Percentiles rank a stretch among this genome's conserved stretches.
These are phyloP conservation scores for Pinus albicaulis DNA, from an alignment of 75 land plant species.

Conservation along the genomic window DNA sequence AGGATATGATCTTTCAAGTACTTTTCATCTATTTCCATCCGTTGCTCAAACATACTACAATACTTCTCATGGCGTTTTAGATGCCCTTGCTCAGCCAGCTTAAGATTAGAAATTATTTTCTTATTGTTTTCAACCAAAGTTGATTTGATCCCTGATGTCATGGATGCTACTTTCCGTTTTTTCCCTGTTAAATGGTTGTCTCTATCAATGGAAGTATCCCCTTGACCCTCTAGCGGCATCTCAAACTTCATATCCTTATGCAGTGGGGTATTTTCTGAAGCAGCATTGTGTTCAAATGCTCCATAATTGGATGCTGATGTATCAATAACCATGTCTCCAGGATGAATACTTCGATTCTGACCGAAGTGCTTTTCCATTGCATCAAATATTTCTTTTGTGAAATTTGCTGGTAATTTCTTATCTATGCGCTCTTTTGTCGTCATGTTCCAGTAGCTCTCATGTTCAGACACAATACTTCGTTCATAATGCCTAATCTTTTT, in stretches of 20 bases:
- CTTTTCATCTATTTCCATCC: slow-evolving; percentile 10
- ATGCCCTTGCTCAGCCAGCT: slow-evolving; percentile 10
- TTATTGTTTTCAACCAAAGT: slow-evolving; percentile 7
- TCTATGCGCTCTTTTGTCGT: slow-evolving; percentile 10
- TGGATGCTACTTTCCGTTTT: not conserved
- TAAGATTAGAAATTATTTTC: slow-evolving; percentile 2
- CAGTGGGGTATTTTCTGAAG: not conserved
- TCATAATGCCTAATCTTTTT: slow-evolving; percentile 18
- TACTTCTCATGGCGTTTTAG: slow-evolving; percentile 9
- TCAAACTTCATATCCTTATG: not conserved
- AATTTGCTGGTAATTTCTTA: slow-evolving; percentile 9
- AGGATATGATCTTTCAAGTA: slow-evolving; percentile 5
- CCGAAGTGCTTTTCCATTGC: slow-evolving; percentile 15
- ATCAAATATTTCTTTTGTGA: slow-evolving; percentile 5
- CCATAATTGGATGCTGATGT: slow-evolving; percentile 5
- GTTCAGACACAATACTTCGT: slow-evolving; percentile 5
- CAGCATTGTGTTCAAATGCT: slow-evolving; percentile 3
- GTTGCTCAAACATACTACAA: slow-evolving; percentile 8
- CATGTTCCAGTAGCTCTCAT: slow-evolving; percentile 14
- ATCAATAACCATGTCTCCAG: slow-evolving; percentile 11
- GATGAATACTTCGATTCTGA: slow-evolving; percentile 1
- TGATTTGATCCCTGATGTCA: not conserved
- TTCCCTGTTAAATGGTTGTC: not conserved
- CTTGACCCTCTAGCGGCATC: not conserved
- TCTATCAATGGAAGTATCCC: slow-evolving; percentile 5